Percentiles rank a stretch among this genome's conserved stretches.
Conservation (phyloP, 2,329 filamentous ascomycete genomes). For the Amylocarpus encephaloides region DNA sequence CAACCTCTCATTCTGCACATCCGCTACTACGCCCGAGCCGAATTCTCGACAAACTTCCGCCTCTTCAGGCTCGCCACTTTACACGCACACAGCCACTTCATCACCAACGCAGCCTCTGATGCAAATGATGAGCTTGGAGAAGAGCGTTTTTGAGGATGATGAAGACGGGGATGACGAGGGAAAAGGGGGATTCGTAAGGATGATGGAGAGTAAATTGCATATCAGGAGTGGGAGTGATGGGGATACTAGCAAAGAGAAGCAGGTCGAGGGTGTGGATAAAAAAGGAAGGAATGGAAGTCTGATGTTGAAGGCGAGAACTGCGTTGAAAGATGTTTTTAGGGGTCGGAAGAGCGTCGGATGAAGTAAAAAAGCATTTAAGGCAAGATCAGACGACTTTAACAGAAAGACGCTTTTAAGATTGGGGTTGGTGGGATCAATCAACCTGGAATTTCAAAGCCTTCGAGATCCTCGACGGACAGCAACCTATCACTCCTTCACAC, state of each 20-base stretch:
- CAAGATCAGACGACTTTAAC: too few species aligned
- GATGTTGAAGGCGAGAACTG: too few species aligned
- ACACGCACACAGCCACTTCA: too few species aligned
- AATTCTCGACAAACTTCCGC: not conserved
- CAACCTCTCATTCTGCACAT: not conserved
- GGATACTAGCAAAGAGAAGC: not conserved
- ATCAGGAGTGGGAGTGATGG: not conserved
- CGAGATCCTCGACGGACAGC: too few species aligned
- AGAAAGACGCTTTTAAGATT: too few species aligned
- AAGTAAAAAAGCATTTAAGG: too few species aligned
- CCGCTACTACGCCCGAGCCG: too few species aligned
- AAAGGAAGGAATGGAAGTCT: not conserved
- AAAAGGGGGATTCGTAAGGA: not conserved
- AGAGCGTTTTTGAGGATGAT: not conserved
- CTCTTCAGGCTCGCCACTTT: not conserved
- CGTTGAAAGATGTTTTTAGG: too few species aligned
- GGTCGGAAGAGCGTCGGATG: too few species aligned
- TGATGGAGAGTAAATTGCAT: not conserved
- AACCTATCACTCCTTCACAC: too few species aligned
- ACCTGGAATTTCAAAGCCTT: too few species aligned
- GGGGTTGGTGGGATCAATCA: too few species aligned
- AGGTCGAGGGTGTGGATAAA: not conserved
- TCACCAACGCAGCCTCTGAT: not conserved
- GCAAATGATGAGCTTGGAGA: not conserved
- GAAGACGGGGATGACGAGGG: slow-evolving; percentile 1